Conservation (phyloP, 75 land plant species). For the Cunninghamia lanceolata region DNA sequence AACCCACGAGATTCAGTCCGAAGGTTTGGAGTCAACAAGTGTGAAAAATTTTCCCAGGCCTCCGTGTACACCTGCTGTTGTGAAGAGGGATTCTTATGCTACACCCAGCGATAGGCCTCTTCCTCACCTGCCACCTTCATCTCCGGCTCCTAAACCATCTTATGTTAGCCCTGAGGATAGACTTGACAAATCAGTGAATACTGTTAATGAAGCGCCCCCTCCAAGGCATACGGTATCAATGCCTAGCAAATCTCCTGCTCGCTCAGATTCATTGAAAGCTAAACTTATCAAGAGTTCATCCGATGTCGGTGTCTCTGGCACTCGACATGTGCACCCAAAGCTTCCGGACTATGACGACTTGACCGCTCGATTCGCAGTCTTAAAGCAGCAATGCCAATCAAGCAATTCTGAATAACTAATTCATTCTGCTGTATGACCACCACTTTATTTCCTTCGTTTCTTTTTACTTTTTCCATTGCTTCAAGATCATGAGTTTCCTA, state of each 20-base stretch:
- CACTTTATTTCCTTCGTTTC: not conserved
- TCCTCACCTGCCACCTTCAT: constrained; percentile 5
- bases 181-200: not conserved
- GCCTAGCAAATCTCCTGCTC: constrained; percentile 10
- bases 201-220: not conserved
- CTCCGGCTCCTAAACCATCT: not conserved
- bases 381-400: constrained; percentile 24
- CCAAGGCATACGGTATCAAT: not conserved
- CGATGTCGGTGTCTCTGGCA: constrained; percentile 8
- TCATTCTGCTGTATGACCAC: not conserved
- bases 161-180: not conserved
- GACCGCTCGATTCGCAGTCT: constrained; percentile 47
- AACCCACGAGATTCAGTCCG: not conserved
- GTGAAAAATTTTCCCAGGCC: not conserved
- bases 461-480: not conserved
- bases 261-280: constrained; percentile 30
- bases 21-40: not conserved
- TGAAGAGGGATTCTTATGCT: not conserved
- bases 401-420: not conserved
- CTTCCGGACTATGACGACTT: constrained; percentile 71
- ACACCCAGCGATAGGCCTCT: not conserved
- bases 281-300: constrained; percentile 13
- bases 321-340: constrained; percentile 56
- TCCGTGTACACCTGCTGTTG: not conserved
- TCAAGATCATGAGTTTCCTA: not conserved